Base-by-base conservation (phyloP, 495 filamentous ascomycete species). In the Neurospora hispaniola region DNA sequence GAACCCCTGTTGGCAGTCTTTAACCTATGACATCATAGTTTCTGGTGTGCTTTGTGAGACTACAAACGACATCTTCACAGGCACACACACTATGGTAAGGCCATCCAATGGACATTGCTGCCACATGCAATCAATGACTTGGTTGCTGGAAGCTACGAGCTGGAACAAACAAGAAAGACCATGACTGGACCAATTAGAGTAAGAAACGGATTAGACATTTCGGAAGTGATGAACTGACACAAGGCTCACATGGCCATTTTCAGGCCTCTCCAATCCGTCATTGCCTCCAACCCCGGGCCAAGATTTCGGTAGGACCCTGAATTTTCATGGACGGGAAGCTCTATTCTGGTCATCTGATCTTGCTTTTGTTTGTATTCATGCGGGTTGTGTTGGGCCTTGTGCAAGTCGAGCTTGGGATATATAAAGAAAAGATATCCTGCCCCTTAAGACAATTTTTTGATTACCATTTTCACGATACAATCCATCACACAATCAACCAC, bases 11-110 rank as follows among this genome's bases (percentile, higher is more conserved):
- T 12, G 4, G 7, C 20, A 31, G 10, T 11, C 48, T 62, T 5
- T 31, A 7, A 4, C 62, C 66, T 73, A 76, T 76, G 75, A 76
- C 73, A 74, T 76, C 75, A 76, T 48, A 42, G 3, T 12, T 62
- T 62, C 23, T 62, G 54, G 54, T 62, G 54, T 62, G 54, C 54
- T 62, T 62, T 35, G 48, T 59, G 48, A 59, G 48, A 59, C 48
- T 27, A 54, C n/a, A 23, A 59, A 59, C 48, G 48, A 14, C 48
- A 59, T 59, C 20, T 59, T 59, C 48, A 59, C 48, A 59, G 7
- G 39, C 5, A 38, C 39, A 23, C 48, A 59, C 48, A 59, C 8
- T 2, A 54, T 12, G 20, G 1, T 8, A 39, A 1, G 39, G 35
- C 46, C 41, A 43, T 18, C 14, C 42, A 43, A 43, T 43, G 42